phyloP scores from a whole-genome alignment of 2,329 filamentous ascomycete species.

The Cladosporium austrohemisphaericum region DNA sequence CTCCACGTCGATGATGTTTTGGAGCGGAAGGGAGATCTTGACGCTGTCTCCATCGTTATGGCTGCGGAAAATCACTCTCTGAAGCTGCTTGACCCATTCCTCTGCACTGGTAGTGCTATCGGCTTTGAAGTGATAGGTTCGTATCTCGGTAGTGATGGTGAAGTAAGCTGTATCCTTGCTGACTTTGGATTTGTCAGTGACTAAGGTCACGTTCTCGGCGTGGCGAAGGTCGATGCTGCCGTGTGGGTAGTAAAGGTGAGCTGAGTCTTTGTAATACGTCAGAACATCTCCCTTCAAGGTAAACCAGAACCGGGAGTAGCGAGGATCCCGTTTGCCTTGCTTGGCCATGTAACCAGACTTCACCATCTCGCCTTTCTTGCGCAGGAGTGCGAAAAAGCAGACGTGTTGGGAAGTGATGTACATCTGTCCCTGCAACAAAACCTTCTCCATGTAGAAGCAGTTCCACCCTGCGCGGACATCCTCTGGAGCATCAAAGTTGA shows the following conservation, averaged over 20 bases:
- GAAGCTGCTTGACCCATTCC: slow-evolving; percentile 93
- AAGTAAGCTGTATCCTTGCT: slow-evolving; percentile 72
- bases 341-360: slow-evolving; percentile 90
- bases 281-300: slow-evolving; percentile 86
- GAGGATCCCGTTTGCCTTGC: slow-evolving; percentile 80
- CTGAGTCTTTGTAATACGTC: slow-evolving; percentile 79
- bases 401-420: slow-evolving; percentile 92
- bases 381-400: slow-evolving; percentile 96
- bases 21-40: slow-evolving; percentile 86
- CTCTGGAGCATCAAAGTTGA: slow-evolving; percentile 75
- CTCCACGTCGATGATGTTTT: slow-evolving; percentile 88
- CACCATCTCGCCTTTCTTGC: slow-evolving; percentile 76
- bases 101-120: slow-evolving; percentile 84
- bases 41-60: slow-evolving; percentile 97
- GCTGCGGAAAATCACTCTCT: slow-evolving; percentile 90
- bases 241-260: slow-evolving; percentile 84
- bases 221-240: slow-evolving; percentile 91
- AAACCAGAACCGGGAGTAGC: slow-evolving; percentile 91
- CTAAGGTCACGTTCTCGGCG: slow-evolving; percentile 77
- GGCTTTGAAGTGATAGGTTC: slow-evolving; percentile 82
- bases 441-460: slow-evolving; percentile 88
- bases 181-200: slow-evolving; percentile 49
- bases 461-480: slow-evolving; percentile 89
- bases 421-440: slow-evolving; percentile 89
- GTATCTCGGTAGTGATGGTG: slow-evolving; percentile 73